Conservation (phyloP, 129 eudicot genomes). For the Daucus carota region DNA sequence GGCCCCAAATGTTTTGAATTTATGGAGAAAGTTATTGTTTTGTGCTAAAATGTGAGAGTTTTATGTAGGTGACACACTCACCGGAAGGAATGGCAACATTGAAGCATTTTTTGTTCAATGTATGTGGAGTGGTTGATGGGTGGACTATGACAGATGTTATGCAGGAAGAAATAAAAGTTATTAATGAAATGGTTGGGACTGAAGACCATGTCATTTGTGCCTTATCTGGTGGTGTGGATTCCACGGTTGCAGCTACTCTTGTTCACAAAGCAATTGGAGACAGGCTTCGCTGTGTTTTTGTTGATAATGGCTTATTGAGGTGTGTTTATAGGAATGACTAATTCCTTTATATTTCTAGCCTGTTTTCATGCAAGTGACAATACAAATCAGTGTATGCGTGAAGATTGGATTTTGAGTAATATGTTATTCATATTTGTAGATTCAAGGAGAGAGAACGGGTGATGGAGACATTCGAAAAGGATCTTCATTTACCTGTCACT, state of each 20-base stretch:
- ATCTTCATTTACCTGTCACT: slow-evolving; percentile 93
- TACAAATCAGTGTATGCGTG: not conserved
- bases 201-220: slow-evolving; percentile 96
- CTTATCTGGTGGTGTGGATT: slow-evolving; percentile 93
- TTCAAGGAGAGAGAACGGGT: slow-evolving; percentile 83
- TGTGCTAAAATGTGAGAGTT: not conserved
- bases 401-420: not conserved
- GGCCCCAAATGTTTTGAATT: not conserved
- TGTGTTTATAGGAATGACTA: slow-evolving; percentile 14
- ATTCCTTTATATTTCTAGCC: not conserved
- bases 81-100: slow-evolving; percentile 77
- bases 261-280: slow-evolving; percentile 93
- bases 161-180: slow-evolving; percentile 68
- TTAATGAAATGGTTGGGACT: slow-evolving; percentile 52
- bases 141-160: slow-evolving; percentile 93
- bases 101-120: slow-evolving; percentile 57
- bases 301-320: slow-evolving; percentile 89
- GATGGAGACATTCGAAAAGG: slow-evolving; percentile 84
- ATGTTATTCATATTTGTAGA: slow-evolving; percentile 28
- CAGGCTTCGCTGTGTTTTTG: slow-evolving; percentile 86
- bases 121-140: slow-evolving; percentile 68
- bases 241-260: slow-evolving; percentile 95
- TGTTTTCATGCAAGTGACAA: not conserved
- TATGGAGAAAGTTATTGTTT: not conserved
- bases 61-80: slow-evolving; percentile 81